Conservation (phyloP, 768 basidiomycete genomes). For the Cubamyces lactineus region DNA sequence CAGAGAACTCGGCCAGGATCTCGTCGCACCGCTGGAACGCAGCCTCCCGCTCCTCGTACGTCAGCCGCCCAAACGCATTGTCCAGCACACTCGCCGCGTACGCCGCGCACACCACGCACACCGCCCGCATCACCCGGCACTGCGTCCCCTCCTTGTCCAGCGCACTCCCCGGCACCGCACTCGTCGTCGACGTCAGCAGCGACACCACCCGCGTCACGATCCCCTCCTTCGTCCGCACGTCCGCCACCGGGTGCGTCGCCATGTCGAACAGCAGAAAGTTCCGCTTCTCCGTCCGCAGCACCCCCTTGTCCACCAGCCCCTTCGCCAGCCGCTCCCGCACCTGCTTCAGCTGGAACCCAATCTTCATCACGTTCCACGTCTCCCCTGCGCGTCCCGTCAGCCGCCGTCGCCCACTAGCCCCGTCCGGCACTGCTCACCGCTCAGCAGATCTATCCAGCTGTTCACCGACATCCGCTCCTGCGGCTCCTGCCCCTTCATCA, state of each 20-base stretch:
- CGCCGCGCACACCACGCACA: conserved; percentile 86
- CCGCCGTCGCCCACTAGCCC: too few species aligned
- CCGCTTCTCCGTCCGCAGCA: conserved; percentile 98
- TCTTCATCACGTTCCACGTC: conserved; percentile 99
- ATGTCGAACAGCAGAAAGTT: conserved; percentile 99
- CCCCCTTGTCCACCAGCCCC: conserved; percentile 96
- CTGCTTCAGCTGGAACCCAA: conserved; percentile 98
- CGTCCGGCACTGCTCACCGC: too few species aligned
- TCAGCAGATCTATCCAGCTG: conserved; percentile 93
- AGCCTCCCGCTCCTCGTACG: conserved; percentile 91
- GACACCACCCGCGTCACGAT: conserved; percentile 76
- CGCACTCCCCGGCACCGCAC: conserved; percentile 75
- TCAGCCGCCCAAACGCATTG: conserved; percentile 86
- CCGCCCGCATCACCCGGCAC: conserved; percentile 78
- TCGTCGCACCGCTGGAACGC: conserved; percentile 96
- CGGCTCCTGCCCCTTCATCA: conserved; percentile 83
- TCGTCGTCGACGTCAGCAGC: conserved; percentile 82
- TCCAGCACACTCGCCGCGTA: conserved; percentile 96
- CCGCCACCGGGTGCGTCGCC: conserved; percentile 98
- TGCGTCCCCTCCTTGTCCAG: conserved; percentile 79
- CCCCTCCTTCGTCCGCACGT: conserved; percentile 86
- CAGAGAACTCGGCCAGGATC: conserved; percentile 85
- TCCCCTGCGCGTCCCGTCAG: conserved; percentile 65
- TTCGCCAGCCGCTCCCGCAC: conserved; percentile 98
- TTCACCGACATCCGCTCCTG: conserved; percentile 79